These are phyloP conservation scores for Urochloa ruziziensis DNA, from an alignment of 176 grass and related monocot genomes.

Conservation along the genomic window DNA sequence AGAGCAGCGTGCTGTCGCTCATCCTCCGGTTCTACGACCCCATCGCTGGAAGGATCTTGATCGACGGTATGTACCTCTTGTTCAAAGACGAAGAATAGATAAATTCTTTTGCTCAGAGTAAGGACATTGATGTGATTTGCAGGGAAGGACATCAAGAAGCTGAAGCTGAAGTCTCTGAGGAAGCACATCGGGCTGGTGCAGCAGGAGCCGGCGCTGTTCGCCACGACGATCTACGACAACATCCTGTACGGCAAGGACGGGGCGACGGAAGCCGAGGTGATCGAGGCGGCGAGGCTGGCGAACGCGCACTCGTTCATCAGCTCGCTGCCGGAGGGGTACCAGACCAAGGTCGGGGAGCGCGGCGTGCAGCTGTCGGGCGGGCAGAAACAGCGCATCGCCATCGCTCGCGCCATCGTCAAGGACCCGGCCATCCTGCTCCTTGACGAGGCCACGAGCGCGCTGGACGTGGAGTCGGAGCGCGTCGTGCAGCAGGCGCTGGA, in stretches of 20 bases:
- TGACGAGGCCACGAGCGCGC: slow-evolving; percentile 92
- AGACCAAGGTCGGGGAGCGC: slow-evolving; percentile 84
- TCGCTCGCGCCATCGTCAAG: slow-evolving; percentile 83
- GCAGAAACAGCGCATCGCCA: slow-evolving; percentile 96
- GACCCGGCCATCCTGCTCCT: slow-evolving; percentile 79
- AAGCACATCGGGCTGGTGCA: slow-evolving; percentile 90
- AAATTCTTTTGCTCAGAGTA: background rate
- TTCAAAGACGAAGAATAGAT: background rate
- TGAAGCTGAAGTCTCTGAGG: slow-evolving; percentile 72
- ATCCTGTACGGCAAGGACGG: slow-evolving; percentile 92
- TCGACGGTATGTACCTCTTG: slow-evolving; percentile 59
- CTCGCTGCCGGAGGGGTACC: slow-evolving; percentile 81
- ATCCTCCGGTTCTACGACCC: slow-evolving; percentile 90
- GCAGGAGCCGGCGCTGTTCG: slow-evolving; percentile 92
- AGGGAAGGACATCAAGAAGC: slow-evolving; percentile 92
- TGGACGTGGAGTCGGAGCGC: slow-evolving; percentile 87
- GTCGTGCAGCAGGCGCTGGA: slow-evolving; percentile 89
- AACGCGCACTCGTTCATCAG: slow-evolving; percentile 99
- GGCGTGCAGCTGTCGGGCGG: slow-evolving; percentile 93
- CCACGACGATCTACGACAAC: slow-evolving; percentile 92
- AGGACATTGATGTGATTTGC: background rate
- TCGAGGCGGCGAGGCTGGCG: slow-evolving; percentile 82
- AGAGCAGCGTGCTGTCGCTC: slow-evolving; percentile 82
- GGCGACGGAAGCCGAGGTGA: slow-evolving; percentile 62
- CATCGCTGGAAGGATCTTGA: slow-evolving; percentile 67